These are phyloP conservation scores for Prillingera fragicola DNA, from an alignment of 1,284 basidiomycete genomes.

Conservation along the genomic window DNA sequence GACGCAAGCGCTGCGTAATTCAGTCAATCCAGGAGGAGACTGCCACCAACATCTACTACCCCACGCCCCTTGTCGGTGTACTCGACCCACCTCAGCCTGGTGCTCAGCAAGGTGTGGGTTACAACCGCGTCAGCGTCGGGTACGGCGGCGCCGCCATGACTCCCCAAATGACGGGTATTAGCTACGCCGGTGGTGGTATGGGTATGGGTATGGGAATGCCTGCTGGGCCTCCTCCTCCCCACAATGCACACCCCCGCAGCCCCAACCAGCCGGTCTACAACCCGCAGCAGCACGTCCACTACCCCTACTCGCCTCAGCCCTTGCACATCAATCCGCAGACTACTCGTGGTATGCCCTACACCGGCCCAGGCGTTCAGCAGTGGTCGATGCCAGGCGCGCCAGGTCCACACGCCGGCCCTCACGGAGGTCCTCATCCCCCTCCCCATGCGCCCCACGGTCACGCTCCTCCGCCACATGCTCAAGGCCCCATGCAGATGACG, in stretches of 20 bases:
- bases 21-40: constrained; percentile 97
- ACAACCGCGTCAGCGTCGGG: constrained; percentile 23
- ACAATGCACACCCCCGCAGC: constrained; percentile 18
- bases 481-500: constrained; percentile 29
- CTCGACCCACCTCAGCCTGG: constrained; percentile 49
- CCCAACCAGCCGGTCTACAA: constrained; percentile 34
- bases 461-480: constrained; percentile 19
- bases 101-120: constrained; percentile 29
- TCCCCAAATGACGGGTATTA: constrained; percentile 26
- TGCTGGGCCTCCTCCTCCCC: constrained; percentile 12
- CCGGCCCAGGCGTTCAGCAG: constrained; percentile 36
- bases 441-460: constrained; percentile 9
- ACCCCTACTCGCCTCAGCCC: constrained; percentile 42
- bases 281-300: constrained; percentile 43
- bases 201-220: constrained; percentile 21
- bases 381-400: constrained; percentile 20
- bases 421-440: constrained; percentile 4
- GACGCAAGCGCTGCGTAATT: constrained; percentile 77
- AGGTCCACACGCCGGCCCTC: constrained; percentile 1
- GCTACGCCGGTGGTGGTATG: constrained; percentile 11
- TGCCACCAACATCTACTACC: constrained; percentile 92
- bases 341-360: constrained; percentile 38
- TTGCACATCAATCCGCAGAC: constrained; percentile 37
- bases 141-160: constrained; percentile 18
- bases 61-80: constrained; percentile 81